phyloP scores from a whole-genome alignment of 805 yeast species.

The Myxozyma nipponensis region DNA sequence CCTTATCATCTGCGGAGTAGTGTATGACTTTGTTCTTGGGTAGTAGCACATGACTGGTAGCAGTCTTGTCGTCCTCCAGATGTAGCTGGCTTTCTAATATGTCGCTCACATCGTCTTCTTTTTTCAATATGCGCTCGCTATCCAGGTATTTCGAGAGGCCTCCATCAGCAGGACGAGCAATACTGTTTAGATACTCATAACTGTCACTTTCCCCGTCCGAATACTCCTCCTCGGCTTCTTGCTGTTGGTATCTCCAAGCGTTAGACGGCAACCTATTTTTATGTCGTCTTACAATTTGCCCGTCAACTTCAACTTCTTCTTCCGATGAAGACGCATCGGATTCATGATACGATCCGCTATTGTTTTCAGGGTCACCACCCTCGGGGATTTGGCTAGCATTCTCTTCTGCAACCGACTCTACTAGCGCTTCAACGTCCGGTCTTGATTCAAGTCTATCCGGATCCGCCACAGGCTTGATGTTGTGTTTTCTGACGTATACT shows the following conservation, averaged over 20 bases:
- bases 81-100: conserved; percentile 19
- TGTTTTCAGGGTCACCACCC: neutral
- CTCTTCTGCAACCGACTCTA: neutral
- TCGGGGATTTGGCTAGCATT: neutral
- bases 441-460: neutral
- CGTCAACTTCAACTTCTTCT: conserved; percentile 2
- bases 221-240: conserved; percentile 12
- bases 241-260: conserved; percentile 24
- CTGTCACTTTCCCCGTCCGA: conserved; percentile 3
- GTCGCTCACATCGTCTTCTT: conserved; percentile 7
- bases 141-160: conserved; percentile 19
- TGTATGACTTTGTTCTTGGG: neutral
- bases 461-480: conserved; percentile 26
- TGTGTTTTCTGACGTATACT: conserved; percentile 45
- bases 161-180: conserved; percentile 9
- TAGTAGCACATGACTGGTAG: too few species aligned
- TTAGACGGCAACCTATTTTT: conserved; percentile 22
- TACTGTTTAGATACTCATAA: conserved; percentile 8
- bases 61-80: neutral
- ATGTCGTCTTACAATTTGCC: neutral
- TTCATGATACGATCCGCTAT: neutral
- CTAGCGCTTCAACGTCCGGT: neutral
- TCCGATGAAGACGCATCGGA: neutral
- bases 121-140: neutral
- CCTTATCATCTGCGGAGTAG: conserved; percentile 17